A percentile compares a stretch with the other conserved stretches of the same genome.
phyloP scores from a whole-genome alignment of 192 early-diverging fungal species.

The Coemansia sp. region DNA sequence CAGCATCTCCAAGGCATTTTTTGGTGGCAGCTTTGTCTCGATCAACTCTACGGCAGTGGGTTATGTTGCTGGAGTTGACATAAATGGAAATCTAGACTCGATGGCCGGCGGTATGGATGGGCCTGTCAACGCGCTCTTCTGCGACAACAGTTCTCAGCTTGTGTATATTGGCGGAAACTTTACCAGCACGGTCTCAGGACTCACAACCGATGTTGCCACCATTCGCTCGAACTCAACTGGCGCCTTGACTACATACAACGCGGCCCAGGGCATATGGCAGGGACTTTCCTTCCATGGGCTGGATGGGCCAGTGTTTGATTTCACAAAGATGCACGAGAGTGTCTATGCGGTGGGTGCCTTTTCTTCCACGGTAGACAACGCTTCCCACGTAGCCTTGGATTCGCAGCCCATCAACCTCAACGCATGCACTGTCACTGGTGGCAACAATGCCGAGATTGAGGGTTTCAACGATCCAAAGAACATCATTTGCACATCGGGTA shows the following conservation, averaged over 20 bases:
- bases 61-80: conserved; percentile 40
- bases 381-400: conserved; percentile 47
- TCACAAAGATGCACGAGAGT: conserved; percentile 53
- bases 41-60: conserved; percentile 35
- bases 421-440: conserved; percentile 50
- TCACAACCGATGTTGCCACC: conserved; percentile 25
- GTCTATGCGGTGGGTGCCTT: conserved; percentile 72
- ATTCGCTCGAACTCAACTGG: conserved; percentile 35
- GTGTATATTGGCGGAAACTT: conserved; percentile 58
- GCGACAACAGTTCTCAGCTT: conserved; percentile 35
- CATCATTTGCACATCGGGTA: conserved; percentile 49
- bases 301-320: conserved; percentile 66
- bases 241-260: conserved; percentile 34
- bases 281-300: conserved; percentile 67
- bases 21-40: conserved; percentile 44
- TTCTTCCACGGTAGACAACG: conserved; percentile 65
- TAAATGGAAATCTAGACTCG: conserved; percentile 23
- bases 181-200: conserved; percentile 31
- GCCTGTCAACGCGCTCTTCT: conserved; percentile 48
- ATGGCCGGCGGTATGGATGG: conserved; percentile 51
- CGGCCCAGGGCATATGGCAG: conserved; percentile 52
- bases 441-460: conserved; percentile 51
- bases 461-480: conserved; percentile 51
- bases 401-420: conserved; percentile 57
- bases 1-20: conserved; percentile 24